A percentile compares a stretch with the other conserved stretches of the same genome.
These are phyloP conservation scores for Aspergillus persii DNA, from an alignment of 2,329 filamentous ascomycete species.

Conservation along the genomic window DNA sequence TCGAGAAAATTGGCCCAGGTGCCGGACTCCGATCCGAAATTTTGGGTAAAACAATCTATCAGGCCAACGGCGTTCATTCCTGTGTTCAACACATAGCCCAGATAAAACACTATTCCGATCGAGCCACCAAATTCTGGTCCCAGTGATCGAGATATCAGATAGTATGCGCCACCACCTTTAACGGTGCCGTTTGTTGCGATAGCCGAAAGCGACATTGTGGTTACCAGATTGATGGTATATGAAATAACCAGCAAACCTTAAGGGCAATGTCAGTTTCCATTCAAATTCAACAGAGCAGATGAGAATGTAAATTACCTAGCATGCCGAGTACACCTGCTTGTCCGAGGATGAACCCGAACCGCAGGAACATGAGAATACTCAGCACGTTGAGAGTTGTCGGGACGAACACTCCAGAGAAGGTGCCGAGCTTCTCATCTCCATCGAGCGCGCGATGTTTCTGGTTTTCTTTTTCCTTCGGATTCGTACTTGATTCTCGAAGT, in stretches of 20 bases:
- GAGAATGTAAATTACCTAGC: conserved; percentile 57
- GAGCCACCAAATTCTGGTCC: conserved; percentile 87
- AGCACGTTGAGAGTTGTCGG: conserved; percentile 86
- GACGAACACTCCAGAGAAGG: conserved; percentile 77
- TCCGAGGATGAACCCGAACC: conserved; percentile 81
- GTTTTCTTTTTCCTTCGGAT: conserved; percentile 32
- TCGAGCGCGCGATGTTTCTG: conserved; percentile 27
- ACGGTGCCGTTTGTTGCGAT: conserved; percentile 90
- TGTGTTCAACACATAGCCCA: conserved; percentile 86
- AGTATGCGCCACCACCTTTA: conserved; percentile 83
- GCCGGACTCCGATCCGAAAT: conserved; percentile 61
- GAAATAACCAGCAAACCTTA: conserved; percentile 68
- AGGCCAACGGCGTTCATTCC: conserved; percentile 85
- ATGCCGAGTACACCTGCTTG: conserved; percentile 78
- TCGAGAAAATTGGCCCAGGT: conserved; percentile 61
- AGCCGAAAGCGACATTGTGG: conserved; percentile 79
- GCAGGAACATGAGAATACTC: conserved; percentile 88
- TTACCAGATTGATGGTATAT: conserved; percentile 81
- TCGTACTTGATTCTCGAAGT: conserved; percentile 25
- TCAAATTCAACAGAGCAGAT: too few species aligned
- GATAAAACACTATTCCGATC: conserved; percentile 82
- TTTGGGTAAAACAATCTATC: conserved; percentile 76
- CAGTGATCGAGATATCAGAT: conserved; percentile 79
- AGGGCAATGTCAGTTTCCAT: conserved; percentile 17
- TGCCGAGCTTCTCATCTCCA: conserved; percentile 64